These are phyloP conservation scores for Trichophyton rubrum DNA, from an alignment of 2,329 filamentous ascomycete species.

Conservation along the genomic window DNA sequence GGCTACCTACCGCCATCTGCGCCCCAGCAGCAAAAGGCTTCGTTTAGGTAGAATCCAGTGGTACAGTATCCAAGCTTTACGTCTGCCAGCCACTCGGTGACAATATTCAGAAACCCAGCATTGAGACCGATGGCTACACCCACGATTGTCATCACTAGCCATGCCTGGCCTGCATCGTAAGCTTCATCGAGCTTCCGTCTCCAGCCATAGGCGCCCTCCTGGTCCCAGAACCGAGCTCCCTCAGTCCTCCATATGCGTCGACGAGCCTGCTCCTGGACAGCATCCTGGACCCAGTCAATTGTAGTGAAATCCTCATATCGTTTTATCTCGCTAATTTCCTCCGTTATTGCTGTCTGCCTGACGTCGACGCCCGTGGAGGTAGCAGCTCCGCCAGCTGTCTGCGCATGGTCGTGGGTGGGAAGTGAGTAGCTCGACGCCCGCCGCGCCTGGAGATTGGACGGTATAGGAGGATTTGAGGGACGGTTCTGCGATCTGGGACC, in stretches of 20 bases:
- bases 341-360: slow-evolving; percentile 57
- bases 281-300: slow-evolving; percentile 95
- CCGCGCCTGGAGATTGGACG: slow-evolving; percentile 11
- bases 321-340: slow-evolving; percentile 96
- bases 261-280: slow-evolving; percentile 73
- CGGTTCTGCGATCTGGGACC: slow-evolving; percentile 14
- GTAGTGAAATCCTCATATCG: slow-evolving; percentile 98
- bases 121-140: slow-evolving; percentile 85
- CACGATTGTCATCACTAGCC: slow-evolving; percentile 93
- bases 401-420: slow-evolving; percentile 45
- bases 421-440: slow-evolving; percentile 43
- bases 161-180: slow-evolving; percentile 92
- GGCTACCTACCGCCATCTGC: slow-evolving; percentile 57
- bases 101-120: slow-evolving; percentile 83
- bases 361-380: slow-evolving; percentile 40
- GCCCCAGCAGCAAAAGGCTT: slow-evolving; percentile 96
- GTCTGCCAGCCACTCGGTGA: slow-evolving; percentile 93
- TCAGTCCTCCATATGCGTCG: slow-evolving; percentile 63
- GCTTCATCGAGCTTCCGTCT: slow-evolving; percentile 67
- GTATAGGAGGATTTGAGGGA: slow-evolving; percentile 7
- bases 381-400: slow-evolving; percentile 42
- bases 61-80: slow-evolving; percentile 93
- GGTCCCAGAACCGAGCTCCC: slow-evolving; percentile 58
- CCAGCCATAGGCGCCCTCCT: slow-evolving; percentile 60
- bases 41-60: slow-evolving; percentile 92